A percentile compares a stretch with the other conserved stretches of the same genome.
These are phyloP conservation scores for Elaphomyces granulatus DNA, from an alignment of 495 filamentous ascomycete genomes.

Conservation along the genomic window DNA sequence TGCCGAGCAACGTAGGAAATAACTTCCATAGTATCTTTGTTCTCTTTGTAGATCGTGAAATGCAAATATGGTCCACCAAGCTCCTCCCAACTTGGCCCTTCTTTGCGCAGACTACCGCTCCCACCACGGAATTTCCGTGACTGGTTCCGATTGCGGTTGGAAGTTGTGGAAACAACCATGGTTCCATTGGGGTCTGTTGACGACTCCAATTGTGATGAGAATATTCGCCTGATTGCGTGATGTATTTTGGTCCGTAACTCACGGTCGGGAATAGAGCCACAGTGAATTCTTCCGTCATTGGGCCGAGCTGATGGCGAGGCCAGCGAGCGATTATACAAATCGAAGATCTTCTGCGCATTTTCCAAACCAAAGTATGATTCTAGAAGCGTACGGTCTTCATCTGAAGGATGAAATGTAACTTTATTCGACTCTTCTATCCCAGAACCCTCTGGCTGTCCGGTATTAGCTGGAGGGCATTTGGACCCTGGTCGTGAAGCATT, in stretches of 20 bases:
- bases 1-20: slow-evolving; percentile 54
- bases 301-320: slow-evolving; percentile 24
- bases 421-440: slow-evolving; percentile 4
- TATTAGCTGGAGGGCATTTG: not conserved
- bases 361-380: slow-evolving; percentile 31
- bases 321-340: slow-evolving; percentile 32
- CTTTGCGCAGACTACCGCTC: slow-evolving; percentile 12
- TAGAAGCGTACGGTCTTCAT: slow-evolving; percentile 34
- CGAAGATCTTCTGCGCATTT: slow-evolving; percentile 23
- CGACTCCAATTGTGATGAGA: slow-evolving; percentile 52
- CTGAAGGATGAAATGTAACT: slow-evolving; percentile 24
- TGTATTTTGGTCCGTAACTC: slow-evolving; percentile 50
- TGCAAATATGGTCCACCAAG: slow-evolving; percentile 72
- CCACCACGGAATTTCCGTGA: slow-evolving; percentile 17
- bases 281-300: slow-evolving; percentile 28
- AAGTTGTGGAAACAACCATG: slow-evolving; percentile 42
- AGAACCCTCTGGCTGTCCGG: slow-evolving; percentile 2
- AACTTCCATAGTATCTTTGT: slow-evolving; percentile 95
- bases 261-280: slow-evolving; percentile 38
- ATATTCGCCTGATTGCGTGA: slow-evolving; percentile 50
- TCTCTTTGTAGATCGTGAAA: slow-evolving; percentile 94
- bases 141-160: slow-evolving; percentile 26
- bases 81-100: slow-evolving; percentile 40
- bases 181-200: slow-evolving; percentile 40
- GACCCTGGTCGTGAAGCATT: too few species aligned